These are phyloP conservation scores for Coprinopsis sp. DNA, from an alignment of 768 basidiomycete genomes.

Conservation along the genomic window DNA sequence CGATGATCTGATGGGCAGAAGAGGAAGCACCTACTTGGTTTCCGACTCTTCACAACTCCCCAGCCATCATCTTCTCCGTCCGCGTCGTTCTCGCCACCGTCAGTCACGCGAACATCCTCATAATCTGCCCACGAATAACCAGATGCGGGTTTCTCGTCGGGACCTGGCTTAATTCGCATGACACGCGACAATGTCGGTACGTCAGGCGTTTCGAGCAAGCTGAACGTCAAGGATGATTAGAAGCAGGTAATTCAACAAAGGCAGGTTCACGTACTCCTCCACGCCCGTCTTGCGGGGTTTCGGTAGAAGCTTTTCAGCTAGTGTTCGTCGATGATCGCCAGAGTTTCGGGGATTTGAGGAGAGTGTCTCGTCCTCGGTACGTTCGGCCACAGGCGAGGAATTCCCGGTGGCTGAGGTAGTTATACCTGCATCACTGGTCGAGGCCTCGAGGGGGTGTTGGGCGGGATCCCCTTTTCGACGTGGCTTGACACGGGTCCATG, in stretches of 20 bases:
- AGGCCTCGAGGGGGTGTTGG: slow-evolving; percentile 8
- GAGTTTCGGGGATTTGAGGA: slow-evolving; percentile 21
- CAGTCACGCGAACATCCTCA: slow-evolving; percentile 50
- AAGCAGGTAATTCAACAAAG: not conserved
- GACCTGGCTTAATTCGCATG: slow-evolving; percentile 57
- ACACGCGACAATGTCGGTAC: slow-evolving; percentile 55
- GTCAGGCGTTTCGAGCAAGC: slow-evolving; percentile 62
- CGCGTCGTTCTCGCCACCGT: slow-evolving; percentile 48
- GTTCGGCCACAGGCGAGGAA: slow-evolving; percentile 34
- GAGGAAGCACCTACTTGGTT: slow-evolving; percentile 35
- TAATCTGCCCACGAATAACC: slow-evolving; percentile 79
- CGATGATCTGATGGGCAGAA: not conserved
- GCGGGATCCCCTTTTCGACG: slow-evolving; percentile 26
- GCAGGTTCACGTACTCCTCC: slow-evolving; percentile 51
- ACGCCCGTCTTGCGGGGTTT: slow-evolving; percentile 62
- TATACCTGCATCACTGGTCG: slow-evolving; percentile 43
- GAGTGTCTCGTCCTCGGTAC: slow-evolving; percentile 19
- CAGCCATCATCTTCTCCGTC: slow-evolving; percentile 77
- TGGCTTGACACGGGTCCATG: slow-evolving; percentile 70
- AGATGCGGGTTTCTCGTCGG: slow-evolving; percentile 53
- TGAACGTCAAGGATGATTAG: slow-evolving; percentile 22
- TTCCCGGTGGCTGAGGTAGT: slow-evolving; percentile 41
- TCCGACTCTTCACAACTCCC: slow-evolving; percentile 66
- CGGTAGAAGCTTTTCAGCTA: slow-evolving; percentile 63
- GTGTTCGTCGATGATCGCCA: slow-evolving; percentile 32